These are phyloP conservation scores for Miamiensis avidus DNA, from an alignment of 169 alveolate genomes.

Conservation along the genomic window DNA sequence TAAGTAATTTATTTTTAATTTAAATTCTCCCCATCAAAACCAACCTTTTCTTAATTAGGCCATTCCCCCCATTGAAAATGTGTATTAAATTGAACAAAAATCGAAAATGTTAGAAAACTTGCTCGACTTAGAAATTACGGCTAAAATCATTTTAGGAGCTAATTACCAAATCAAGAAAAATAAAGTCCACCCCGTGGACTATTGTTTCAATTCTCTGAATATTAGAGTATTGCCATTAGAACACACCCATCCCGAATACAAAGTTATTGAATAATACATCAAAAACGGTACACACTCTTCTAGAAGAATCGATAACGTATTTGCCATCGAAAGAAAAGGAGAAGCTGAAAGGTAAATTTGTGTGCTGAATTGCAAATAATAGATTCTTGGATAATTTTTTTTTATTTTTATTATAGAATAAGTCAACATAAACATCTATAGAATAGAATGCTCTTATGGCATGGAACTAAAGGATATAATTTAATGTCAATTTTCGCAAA, in stretches of 20 bases:
- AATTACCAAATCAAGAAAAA: constrained; percentile 14
- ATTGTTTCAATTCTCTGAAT: constrained; percentile 56
- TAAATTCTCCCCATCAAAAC: too few relatives aligned
- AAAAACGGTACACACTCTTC: background rate
- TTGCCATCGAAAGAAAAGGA: constrained; percentile 66
- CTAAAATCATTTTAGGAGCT: constrained; percentile 65
- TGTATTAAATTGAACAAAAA: background rate
- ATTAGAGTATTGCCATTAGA: constrained; percentile 49
- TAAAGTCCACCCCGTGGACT: constrained; percentile 53
- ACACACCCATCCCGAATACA: constrained; percentile 54
- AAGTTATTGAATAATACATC: constrained; percentile 48
- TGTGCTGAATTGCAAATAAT: too few relatives aligned
- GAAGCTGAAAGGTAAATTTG: constrained; percentile 60
- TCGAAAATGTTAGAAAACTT: constrained; percentile 48
- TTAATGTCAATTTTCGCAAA: constrained; percentile 26
- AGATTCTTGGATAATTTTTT: too few relatives aligned
- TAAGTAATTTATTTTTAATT: too few relatives aligned
- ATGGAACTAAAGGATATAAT: constrained; percentile 28
- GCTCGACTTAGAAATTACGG: constrained; percentile 59
- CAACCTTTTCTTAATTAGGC: background rate
- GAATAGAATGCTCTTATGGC: constrained; percentile 29
- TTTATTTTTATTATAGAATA: too few relatives aligned
- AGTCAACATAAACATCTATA: constrained; percentile 29
- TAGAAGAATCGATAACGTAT: constrained; percentile 44
- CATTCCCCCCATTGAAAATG: background rate